Percentiles rank a stretch among this genome's conserved stretches.
Evolutionary conservation across 805 yeast species (phyloP).

Genomic region (Candida odintsovae): DNA sequence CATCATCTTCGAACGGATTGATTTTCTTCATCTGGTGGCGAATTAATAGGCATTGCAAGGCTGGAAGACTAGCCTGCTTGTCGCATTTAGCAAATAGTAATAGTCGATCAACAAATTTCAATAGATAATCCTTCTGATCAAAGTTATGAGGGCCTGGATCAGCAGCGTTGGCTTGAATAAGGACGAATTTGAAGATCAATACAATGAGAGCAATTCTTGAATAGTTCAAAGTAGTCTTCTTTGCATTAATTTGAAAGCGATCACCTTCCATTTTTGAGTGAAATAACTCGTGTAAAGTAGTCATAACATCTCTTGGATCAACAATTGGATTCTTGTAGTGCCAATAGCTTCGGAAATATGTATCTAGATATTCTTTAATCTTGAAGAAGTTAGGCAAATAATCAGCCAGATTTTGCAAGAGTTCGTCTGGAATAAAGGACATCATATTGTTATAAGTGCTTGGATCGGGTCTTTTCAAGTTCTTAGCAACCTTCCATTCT

Average conservation of each 20-base stretch:
- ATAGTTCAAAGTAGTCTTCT: conserved; percentile 9
- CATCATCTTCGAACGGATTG: conserved; percentile 18
- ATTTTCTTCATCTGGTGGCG: conserved; percentile 10
- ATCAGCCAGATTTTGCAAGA: conserved; percentile 9
- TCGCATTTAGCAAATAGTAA: conserved; percentile 10
- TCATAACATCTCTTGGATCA: conserved; percentile 4
- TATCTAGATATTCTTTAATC: conserved; percentile 10
- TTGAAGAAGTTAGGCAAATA: conserved; percentile 18
- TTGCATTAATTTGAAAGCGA: conserved; percentile 5
- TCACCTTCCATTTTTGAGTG: conserved; percentile 3
- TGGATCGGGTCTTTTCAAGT: conserved; percentile 4
- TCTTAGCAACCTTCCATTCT: conserved; percentile 18
- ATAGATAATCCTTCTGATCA: conserved; percentile 13
- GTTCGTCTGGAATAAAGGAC: conserved; percentile 5
- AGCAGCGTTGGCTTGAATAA: conserved; percentile 5
- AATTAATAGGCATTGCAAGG: conserved; percentile 18
- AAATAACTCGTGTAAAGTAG: conserved; percentile 5
- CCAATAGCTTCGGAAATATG: conserved; percentile 15
- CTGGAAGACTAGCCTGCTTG: conserved; percentile 13
- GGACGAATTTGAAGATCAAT: conserved; percentile 7
- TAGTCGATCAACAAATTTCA: conserved; percentile 11
- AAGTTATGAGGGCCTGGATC: neutral
- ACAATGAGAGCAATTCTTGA: conserved; percentile 18
- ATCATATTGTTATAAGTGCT: conserved; percentile 8
- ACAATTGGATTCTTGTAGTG: conserved; percentile 11